Evolutionary conservation across 495 filamentous ascomycete genomes (phyloP), one percentile per base, ranked within the genome.

Genomic region (Lichina pygmaea): DNA sequence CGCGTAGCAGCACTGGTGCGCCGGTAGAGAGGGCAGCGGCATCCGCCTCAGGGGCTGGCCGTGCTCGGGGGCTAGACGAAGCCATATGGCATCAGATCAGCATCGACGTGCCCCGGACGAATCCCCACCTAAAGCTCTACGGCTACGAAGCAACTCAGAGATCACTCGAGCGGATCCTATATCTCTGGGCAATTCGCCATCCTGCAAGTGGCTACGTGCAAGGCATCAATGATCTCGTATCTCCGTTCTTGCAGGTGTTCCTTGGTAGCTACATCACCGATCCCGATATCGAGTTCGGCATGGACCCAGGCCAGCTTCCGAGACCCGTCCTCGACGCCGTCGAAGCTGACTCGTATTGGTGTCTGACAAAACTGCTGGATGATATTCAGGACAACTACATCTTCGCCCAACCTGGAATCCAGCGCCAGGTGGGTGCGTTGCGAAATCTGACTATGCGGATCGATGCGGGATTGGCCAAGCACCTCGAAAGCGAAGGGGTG

Each of bases 321-420:
- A 78, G 72, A 55, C 68, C 83, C 34, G 89, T 97, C 38, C 64
- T 97, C 34, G 89, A 97, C 62, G 89, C 92, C 3, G 86, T 95
- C 24, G 91, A 97, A 63, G 89, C 89, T 16, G 89, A 97, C 62
- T 79, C 84, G 1, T 97, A 94, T 60, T 97, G 89, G 89, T 95
- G 89, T 57, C 64, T 97, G 40, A 93, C 89, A 0, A 95, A 95
- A 57, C 63, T 97, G 12, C 70, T 97, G 6, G 91, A 97, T 51
- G 91, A 89, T 31, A 97, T 97, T 44, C 89, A 97, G 58, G 89
- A 97, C 53, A 94, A 97, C 56, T 95, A 97, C 57, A 93, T 97
- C 42, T 86, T 86, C 49, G 86, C 85, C 2, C 89, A 97, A 53
- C 89, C 89, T 4, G 89, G 89, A 0, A 97, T 97, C 50, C 85